Percentiles rank a stretch among this genome's conserved stretches.
phyloP scores from a whole-genome alignment of 2,329 filamentous ascomycete species.

The Ophiosphaerella narmari region DNA sequence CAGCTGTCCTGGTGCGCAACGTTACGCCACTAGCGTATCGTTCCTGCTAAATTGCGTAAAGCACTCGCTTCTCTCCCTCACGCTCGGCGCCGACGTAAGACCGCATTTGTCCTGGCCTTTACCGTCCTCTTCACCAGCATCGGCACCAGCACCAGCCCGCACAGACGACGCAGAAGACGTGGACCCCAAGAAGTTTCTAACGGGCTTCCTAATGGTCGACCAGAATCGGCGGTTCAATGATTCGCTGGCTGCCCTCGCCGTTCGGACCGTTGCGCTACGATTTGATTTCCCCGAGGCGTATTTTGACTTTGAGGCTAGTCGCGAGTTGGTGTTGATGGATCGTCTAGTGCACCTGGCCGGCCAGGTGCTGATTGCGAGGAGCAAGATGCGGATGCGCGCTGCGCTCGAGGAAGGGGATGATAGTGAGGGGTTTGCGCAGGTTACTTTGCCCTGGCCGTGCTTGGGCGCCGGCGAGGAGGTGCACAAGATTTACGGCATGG shows the following conservation, averaged over 20 bases:
- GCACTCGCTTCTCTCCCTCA: constrained; percentile 12
- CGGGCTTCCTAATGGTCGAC: constrained; percentile 31
- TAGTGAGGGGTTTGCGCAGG: neutral
- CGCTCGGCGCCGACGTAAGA: constrained; percentile 18
- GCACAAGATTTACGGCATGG: too few species aligned
- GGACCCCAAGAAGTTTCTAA: constrained; percentile 24
- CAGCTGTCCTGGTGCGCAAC: constrained; percentile 18
- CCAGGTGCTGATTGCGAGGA: constrained; percentile 36
- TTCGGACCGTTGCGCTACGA: constrained; percentile 17
- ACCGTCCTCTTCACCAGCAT: too few species aligned
- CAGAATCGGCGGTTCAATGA: constrained; percentile 18
- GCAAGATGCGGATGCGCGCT: constrained; percentile 28
- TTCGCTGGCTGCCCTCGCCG: constrained; percentile 16
- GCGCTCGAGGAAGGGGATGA: constrained; percentile 25
- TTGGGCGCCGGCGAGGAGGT: too few species aligned
- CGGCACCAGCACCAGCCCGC: too few species aligned
- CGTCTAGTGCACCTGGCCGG: constrained; percentile 32
- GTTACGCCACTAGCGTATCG: constrained; percentile 26
- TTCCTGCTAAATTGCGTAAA: constrained; percentile 17
- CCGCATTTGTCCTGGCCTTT: constrained; percentile 5
- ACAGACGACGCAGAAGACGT: constrained; percentile 4
- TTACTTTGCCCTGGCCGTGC: too few species aligned
- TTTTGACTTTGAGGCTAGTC: constrained; percentile 24
- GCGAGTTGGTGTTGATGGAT: constrained; percentile 15
- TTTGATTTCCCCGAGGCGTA: constrained; percentile 39